Percentiles rank a stretch among this genome's conserved stretches.
Evolutionary conservation across 2,329 filamentous ascomycete species (phyloP).

Genomic region (Trichoderma sp.): DNA sequence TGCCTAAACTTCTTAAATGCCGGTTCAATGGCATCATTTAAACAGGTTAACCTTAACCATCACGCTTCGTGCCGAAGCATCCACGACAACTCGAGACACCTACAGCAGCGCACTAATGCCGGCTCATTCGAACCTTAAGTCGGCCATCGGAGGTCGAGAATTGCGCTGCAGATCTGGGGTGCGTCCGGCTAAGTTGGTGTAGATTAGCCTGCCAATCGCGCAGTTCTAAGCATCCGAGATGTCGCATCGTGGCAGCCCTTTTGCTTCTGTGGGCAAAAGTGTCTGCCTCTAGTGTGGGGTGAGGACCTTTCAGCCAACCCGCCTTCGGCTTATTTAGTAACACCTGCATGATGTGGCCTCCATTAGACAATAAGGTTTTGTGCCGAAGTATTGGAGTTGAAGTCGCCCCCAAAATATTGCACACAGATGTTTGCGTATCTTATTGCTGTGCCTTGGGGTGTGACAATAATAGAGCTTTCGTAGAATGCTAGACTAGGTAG

Average conservation of each 20-base stretch:
- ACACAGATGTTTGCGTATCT: neutral
- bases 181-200: neutral
- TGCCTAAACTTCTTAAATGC: conserved; percentile 8
- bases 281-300: neutral
- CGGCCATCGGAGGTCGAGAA: neutral
- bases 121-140: conserved; percentile 1
- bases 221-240: neutral
- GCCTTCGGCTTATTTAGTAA: neutral
- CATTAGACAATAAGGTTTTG: neutral
- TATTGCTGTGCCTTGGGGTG: neutral
- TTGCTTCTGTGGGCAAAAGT: neutral
- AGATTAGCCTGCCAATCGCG: conserved; percentile 11
- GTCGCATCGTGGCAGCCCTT: neutral
- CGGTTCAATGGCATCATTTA: neutral
- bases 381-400: neutral
- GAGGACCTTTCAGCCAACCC: neutral
- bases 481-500: neutral
- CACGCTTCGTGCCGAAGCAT: neutral
- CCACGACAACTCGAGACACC: neutral
- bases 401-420: neutral
- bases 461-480: neutral
- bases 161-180: conserved; percentile 11
- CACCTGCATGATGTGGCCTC: neutral
- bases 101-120: neutral
- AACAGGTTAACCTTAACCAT: neutral